Conservation (phyloP, 331 rosid genomes). For the Pyracantha coccinea region DNA sequence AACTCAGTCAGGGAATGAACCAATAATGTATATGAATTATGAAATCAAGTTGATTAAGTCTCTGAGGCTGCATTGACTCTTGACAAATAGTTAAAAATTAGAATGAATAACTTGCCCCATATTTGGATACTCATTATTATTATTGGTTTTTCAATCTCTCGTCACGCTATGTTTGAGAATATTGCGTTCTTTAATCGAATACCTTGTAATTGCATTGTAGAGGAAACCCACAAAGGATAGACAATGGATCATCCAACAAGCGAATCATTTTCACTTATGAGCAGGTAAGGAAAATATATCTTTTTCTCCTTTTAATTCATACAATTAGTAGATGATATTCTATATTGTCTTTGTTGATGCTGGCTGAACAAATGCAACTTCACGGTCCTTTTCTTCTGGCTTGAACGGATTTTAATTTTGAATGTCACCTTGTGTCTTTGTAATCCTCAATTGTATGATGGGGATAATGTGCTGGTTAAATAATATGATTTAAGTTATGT, state of each 20-base stretch:
- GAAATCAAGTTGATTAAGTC: not conserved
- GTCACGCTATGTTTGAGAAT: not conserved
- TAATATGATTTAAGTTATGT: not conserved
- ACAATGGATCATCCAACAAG: constrained; percentile 78
- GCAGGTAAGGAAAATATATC: constrained; percentile 46
- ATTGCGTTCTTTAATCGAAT: not conserved
- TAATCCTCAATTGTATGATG: not conserved
- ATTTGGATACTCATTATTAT: not conserved
- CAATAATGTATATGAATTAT: not conserved
- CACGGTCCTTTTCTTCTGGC: not conserved
- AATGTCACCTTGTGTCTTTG: not conserved
- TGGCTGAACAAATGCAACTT: not conserved
- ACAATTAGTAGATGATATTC: not conserved
- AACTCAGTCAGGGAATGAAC: not conserved
- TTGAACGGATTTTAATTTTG: not conserved
- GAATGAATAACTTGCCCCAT: not conserved
- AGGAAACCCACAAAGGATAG: constrained; percentile 99
- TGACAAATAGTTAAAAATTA: not conserved
- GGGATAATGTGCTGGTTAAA: not conserved
- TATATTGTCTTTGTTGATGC: not conserved
- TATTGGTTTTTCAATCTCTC: not conserved
- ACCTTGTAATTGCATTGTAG: constrained; percentile 33
- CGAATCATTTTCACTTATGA: constrained; percentile 81
- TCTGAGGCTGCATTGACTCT: not conserved
- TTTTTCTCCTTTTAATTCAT: constrained; percentile 1